A percentile compares a stretch with the other conserved stretches of the same genome.
These are phyloP conservation scores for Phialophora macrospora DNA, from an alignment of 2,329 filamentous ascomycete species.

Conservation along the genomic window DNA sequence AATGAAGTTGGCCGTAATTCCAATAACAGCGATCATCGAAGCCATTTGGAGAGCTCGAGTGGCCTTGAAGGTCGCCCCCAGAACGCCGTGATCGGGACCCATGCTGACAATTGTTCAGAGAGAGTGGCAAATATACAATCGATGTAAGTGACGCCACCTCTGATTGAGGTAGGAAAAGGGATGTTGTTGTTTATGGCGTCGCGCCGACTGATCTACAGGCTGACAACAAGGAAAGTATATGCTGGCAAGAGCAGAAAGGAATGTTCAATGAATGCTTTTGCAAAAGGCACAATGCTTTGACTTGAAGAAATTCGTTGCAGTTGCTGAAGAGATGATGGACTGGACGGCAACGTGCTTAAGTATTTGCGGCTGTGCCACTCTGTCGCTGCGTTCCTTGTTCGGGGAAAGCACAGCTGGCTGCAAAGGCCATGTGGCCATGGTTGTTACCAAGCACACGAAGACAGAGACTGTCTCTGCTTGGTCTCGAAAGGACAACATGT, in stretches of 20 bases:
- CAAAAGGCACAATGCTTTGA: slow-evolving; percentile 3
- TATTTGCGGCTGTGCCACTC: slow-evolving; percentile 1
- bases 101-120: slow-evolving; percentile 28
- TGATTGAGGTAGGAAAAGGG: slow-evolving; percentile 1
- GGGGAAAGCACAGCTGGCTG: background rate
- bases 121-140: slow-evolving; percentile 6
- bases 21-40: slow-evolving; percentile 76
- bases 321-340: slow-evolving; percentile 4
- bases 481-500: slow-evolving; percentile 20
- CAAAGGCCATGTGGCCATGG: slow-evolving; percentile 5
- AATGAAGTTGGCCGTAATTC: slow-evolving; percentile 82
- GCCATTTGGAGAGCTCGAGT: slow-evolving; percentile 73
- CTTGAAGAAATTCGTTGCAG: slow-evolving; percentile 16
- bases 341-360: slow-evolving; percentile 13
- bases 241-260: slow-evolving; percentile 8
- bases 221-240: slow-evolving; percentile 10
- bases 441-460: background rate
- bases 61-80: slow-evolving; percentile 78
- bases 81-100: slow-evolving; percentile 63
- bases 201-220: slow-evolving; percentile 15
- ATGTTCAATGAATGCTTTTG: slow-evolving; percentile 14
- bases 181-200: slow-evolving; percentile 16
- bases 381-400: background rate
- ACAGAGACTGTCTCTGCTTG: slow-evolving; percentile 23
- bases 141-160: slow-evolving; percentile 9